phyloP scores from a whole-genome alignment of 2,329 filamentous ascomycete genomes.

The Aureobasidium namibiae region DNA sequence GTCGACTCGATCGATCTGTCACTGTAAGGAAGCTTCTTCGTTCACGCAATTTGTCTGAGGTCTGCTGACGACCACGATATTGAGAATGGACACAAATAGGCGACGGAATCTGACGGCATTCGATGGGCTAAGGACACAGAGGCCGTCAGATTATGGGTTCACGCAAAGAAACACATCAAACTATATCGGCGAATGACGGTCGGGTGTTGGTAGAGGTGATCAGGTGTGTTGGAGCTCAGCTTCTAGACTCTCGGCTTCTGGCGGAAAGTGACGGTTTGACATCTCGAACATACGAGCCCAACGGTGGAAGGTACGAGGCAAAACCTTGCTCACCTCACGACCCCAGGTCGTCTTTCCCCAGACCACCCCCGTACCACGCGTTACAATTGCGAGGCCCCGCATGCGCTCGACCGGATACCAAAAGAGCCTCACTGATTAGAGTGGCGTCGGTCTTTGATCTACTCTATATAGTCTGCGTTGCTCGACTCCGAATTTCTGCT shows the following conservation, averaged over 20 bases:
- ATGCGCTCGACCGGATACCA: not conserved
- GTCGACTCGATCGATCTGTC: not conserved
- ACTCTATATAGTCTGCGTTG: not conserved
- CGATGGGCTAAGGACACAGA: not conserved
- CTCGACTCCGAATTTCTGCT: not conserved
- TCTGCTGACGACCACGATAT: not conserved
- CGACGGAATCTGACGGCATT: not conserved
- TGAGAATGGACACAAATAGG: not conserved
- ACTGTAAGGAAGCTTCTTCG: not conserved
- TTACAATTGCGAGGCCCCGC: not conserved
- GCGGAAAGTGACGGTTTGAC: not conserved
- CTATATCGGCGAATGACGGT: not conserved
- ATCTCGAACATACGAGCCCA: not conserved
- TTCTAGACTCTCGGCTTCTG: constrained; percentile 4
- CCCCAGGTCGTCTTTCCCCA: constrained; percentile 4
- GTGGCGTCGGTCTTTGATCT: not conserved
- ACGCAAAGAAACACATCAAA: not conserved
- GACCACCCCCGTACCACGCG: constrained; percentile 4
- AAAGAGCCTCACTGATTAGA: not conserved
- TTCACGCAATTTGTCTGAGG: not conserved
- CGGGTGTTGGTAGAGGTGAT: not conserved
- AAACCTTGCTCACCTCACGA: constrained; percentile 1
- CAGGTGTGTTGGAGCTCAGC: not conserved
- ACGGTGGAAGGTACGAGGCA: not conserved
- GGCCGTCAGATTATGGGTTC: not conserved